Percentiles rank a stretch among this genome's conserved stretches.
Evolutionary conservation across 1,284 basidiomycete genomes (phyloP).

Genomic region (Ganoderma leucocontextum): DNA sequence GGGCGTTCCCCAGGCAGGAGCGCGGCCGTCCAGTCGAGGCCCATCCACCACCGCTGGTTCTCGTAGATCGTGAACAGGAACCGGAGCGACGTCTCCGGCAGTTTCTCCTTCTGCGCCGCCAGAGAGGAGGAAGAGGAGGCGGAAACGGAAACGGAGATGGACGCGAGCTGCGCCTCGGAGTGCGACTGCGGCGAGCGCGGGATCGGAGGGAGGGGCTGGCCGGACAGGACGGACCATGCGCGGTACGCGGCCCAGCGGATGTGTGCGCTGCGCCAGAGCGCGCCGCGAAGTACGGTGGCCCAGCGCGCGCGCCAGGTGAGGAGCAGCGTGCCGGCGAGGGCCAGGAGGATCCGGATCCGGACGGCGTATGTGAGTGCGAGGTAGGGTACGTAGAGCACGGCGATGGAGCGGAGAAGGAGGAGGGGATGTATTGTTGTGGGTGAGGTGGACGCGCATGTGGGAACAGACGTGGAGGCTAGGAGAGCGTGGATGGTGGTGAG

Average conservation of each 20-base stretch:
- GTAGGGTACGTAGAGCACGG: slow-evolving; percentile 66
- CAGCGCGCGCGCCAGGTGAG: slow-evolving; percentile 74
- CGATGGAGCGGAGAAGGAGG: slow-evolving; percentile 55
- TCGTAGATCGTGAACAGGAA: slow-evolving; percentile 92
- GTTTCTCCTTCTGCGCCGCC: not conserved
- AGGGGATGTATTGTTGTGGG: slow-evolving; percentile 39
- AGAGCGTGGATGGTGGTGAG: slow-evolving; percentile 63
- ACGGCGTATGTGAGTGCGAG: slow-evolving; percentile 62
- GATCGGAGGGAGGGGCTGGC: slow-evolving; percentile 55
- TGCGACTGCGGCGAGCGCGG: slow-evolving; percentile 29
- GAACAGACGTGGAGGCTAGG: slow-evolving; percentile 45
- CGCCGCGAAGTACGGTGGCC: slow-evolving; percentile 58
- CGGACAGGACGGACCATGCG: slow-evolving; percentile 58
- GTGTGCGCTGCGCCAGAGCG: slow-evolving; percentile 71
- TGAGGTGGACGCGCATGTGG: slow-evolving; percentile 27
- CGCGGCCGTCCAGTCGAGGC: slow-evolving; percentile 92
- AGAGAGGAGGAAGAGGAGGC: slow-evolving; percentile 23
- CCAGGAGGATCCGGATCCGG: slow-evolving; percentile 66
- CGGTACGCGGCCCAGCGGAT: slow-evolving; percentile 66
- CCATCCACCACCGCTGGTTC: slow-evolving; percentile 96
- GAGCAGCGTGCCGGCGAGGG: slow-evolving; percentile 63
- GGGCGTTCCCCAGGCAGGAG: slow-evolving; percentile 92
- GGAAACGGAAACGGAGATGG: no score
- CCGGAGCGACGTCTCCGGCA: slow-evolving; percentile 53
- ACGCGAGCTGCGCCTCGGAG: slow-evolving; percentile 43